phyloP scores from a whole-genome alignment of 768 basidiomycete species.

The Pleurotus platypus region DNA sequence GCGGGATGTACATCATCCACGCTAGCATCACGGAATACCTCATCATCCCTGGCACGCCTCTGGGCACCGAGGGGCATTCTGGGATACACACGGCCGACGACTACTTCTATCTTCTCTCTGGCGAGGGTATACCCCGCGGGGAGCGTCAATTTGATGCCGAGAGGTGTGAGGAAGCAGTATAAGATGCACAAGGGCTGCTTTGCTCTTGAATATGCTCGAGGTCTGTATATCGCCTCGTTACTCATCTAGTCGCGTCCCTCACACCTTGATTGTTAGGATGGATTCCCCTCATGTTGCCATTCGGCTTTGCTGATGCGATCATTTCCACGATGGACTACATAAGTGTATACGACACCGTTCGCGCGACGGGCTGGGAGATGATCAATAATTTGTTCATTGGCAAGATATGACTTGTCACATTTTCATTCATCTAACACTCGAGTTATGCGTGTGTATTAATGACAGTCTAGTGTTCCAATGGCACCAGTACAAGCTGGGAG shows the following conservation, averaged over 20 bases:
- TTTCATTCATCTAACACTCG: no score
- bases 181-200: slow-evolving; percentile 97
- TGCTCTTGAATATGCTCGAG: slow-evolving; percentile 91
- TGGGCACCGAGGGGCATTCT: slow-evolving; percentile 95
- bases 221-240: slow-evolving; percentile 33
- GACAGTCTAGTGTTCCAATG: no score
- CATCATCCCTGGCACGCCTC: slow-evolving; percentile 92
- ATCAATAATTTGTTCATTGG: slow-evolving; percentile 75
- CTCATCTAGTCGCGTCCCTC: neutral
- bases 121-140: slow-evolving; percentile 84
- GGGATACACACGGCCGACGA: slow-evolving; percentile 96
- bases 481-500: no score
- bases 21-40: slow-evolving; percentile 96
- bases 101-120: slow-evolving; percentile 93
- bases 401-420: slow-evolving; percentile 60
- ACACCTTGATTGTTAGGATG: slow-evolving; percentile 59
- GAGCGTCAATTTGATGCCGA: slow-evolving; percentile 75
- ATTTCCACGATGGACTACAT: slow-evolving; percentile 87
- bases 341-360: slow-evolving; percentile 74
- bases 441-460: no score
- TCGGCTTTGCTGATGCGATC: slow-evolving; percentile 83
- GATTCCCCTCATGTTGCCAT: slow-evolving; percentile 96
- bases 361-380: slow-evolving; percentile 83
- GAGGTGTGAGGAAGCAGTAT: slow-evolving; percentile 92
- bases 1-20: slow-evolving; percentile 96